phyloP scores from a whole-genome alignment of 2,329 filamentous ascomycete genomes.

The Fusarium oxysporum region DNA sequence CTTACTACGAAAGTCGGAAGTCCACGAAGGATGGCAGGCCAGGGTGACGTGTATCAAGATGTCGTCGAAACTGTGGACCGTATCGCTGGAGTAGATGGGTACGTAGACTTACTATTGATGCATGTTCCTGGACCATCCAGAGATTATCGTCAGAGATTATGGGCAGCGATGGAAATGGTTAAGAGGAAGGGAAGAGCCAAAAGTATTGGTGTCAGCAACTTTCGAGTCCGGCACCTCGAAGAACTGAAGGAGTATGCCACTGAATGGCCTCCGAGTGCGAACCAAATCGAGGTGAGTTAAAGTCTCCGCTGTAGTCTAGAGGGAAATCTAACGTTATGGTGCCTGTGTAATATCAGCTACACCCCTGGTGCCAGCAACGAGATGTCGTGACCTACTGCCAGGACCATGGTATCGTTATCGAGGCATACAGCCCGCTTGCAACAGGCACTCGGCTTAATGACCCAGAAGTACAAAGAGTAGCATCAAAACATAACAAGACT shows the following conservation, averaged over 20 bases:
- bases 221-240: slow-evolving; percentile 74
- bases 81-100: slow-evolving; percentile 67
- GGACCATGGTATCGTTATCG: slow-evolving; percentile 75
- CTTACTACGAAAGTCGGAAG: slow-evolving; percentile 77
- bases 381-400: slow-evolving; percentile 69
- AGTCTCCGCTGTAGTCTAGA: not conserved
- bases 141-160: slow-evolving; percentile 69
- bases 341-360: slow-evolving; percentile 63
- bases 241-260: slow-evolving; percentile 75
- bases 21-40: slow-evolving; percentile 47
- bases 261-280: slow-evolving; percentile 76
- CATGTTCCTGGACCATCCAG: slow-evolving; percentile 70
- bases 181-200: slow-evolving; percentile 69
- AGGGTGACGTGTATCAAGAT: slow-evolving; percentile 68
- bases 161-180: slow-evolving; percentile 73
- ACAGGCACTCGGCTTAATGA: slow-evolving; percentile 59
- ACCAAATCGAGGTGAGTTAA: slow-evolving; percentile 75
- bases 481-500: slow-evolving; percentile 68
- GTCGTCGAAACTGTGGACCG: slow-evolving; percentile 72
- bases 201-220: slow-evolving; percentile 80
- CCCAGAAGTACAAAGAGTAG: slow-evolving; percentile 65
- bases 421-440: slow-evolving; percentile 55
- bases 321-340: not conserved
- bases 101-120: slow-evolving; percentile 78
- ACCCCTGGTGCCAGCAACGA: slow-evolving; percentile 74